These are phyloP conservation scores for Daldinia concentrica DNA, from an alignment of 495 filamentous ascomycete species.

Conservation along the genomic window DNA sequence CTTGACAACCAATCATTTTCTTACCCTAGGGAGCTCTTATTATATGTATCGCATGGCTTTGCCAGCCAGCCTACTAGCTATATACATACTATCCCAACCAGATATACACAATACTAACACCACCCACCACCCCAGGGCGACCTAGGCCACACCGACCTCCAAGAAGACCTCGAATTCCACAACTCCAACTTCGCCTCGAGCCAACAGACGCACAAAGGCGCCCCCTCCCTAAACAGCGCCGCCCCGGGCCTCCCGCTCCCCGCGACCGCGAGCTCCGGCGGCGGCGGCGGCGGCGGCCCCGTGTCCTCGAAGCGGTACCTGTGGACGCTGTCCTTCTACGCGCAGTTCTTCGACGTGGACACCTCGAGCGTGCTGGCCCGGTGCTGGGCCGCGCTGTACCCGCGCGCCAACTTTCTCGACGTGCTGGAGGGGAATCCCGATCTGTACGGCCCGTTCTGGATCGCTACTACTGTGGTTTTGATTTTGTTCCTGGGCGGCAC, in stretches of 20 bases:
- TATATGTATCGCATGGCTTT: neutral
- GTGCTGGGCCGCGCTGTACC: constrained; percentile 85
- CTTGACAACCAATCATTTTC: neutral
- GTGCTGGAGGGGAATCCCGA: constrained; percentile 97
- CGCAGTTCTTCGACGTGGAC: constrained; percentile 97
- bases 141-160: constrained; percentile 95
- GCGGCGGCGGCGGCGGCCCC: constrained; percentile 19
- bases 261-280: constrained; percentile 26
- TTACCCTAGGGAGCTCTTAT: neutral
- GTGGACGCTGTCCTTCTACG: constrained; percentile 93
- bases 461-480: constrained; percentile 95
- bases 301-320: constrained; percentile 80
- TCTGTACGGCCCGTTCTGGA: constrained; percentile 95
- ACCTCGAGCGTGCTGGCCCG: constrained; percentile 85
- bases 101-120: neutral
- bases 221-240: constrained; percentile 22
- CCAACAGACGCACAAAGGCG: too few species aligned
- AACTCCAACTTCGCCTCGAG: constrained; percentile 67
- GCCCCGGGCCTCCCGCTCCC: neutral
- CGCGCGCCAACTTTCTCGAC: constrained; percentile 92
- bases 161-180: constrained; percentile 99
- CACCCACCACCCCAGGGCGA: constrained; percentile 72
- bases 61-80: neutral
- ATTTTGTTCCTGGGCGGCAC: constrained; percentile 96
- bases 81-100: neutral